phyloP scores from a whole-genome alignment of 2,329 filamentous ascomycete species.

The Rhinocladiella similis region DNA sequence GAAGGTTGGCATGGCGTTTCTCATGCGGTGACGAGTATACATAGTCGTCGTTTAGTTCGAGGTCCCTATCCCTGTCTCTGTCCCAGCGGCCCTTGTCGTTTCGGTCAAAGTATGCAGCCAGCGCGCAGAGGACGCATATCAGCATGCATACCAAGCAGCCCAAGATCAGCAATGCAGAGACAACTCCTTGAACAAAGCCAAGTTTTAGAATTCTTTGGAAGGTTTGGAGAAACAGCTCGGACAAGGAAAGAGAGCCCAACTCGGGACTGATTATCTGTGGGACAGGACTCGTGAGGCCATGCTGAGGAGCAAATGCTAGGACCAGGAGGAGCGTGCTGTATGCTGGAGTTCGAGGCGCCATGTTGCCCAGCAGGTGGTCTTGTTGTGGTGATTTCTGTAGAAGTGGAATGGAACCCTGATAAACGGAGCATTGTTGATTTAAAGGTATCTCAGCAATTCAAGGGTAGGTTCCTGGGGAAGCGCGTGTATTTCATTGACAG shows the following conservation, averaged over 20 bases:
- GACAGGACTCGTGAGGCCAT: slow-evolving; percentile 8
- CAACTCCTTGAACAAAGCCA: slow-evolving; percentile 18
- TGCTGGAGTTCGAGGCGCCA: not conserved
- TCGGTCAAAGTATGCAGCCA: slow-evolving; percentile 11
- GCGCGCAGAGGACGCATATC: slow-evolving; percentile 10
- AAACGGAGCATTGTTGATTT: too few relatives aligned
- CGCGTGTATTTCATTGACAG: slow-evolving; percentile 2
- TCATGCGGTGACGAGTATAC: not conserved
- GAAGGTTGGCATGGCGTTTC: not conserved
- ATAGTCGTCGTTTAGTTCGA: not conserved
- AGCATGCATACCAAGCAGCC: slow-evolving; percentile 16
- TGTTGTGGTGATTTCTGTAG: not conserved
- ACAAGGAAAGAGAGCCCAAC: slow-evolving; percentile 15
- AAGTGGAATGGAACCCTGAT: not conserved
- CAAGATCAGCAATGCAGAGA: slow-evolving; percentile 11
- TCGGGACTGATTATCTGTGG: slow-evolving; percentile 12
- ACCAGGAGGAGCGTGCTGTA: slow-evolving; percentile 1
- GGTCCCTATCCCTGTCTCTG: slow-evolving; percentile 4
- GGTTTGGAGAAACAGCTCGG: slow-evolving; percentile 15
- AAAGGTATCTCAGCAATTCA: not conserved
- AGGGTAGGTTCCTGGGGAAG: too few relatives aligned
- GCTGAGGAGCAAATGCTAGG: not conserved
- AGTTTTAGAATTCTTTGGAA: slow-evolving; percentile 17
- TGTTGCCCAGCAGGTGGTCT: not conserved
- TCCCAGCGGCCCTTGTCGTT: slow-evolving; percentile 9